These are phyloP conservation scores for Aspergillus fijiensis DNA, from an alignment of 2,329 filamentous ascomycete species.

Conservation along the genomic window DNA sequence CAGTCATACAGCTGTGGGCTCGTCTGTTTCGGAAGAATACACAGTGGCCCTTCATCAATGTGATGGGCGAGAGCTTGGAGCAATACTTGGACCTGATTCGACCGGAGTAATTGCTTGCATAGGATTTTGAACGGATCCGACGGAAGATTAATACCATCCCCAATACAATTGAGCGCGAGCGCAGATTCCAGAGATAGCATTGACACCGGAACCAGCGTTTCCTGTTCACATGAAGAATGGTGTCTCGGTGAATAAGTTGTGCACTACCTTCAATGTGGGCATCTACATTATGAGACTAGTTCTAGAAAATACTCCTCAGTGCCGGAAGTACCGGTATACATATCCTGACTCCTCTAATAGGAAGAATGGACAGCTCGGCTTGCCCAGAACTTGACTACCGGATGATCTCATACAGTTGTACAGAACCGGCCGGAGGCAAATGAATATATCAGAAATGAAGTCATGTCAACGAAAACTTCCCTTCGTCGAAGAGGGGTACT, in stretches of 20 bases:
- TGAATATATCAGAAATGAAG: not conserved
- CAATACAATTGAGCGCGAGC: not conserved
- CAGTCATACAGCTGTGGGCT: conserved; percentile 33
- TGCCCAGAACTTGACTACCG: not conserved
- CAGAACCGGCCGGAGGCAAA: not conserved
- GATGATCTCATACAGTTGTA: not conserved
- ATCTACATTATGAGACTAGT: not conserved
- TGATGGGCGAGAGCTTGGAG: conserved; percentile 32
- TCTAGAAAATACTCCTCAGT: not conserved
- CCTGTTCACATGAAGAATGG: not conserved
- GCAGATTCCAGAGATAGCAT: not conserved
- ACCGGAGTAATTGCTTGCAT: conserved; percentile 6
- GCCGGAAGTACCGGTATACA: not conserved
- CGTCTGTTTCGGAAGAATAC: conserved; percentile 34
- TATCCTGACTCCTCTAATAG: not conserved
- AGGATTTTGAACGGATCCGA: not conserved
- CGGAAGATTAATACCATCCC: not conserved
- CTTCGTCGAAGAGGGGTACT: not conserved
- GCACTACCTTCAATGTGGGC: no score
- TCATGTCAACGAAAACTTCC: not conserved
- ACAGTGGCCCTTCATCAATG: conserved; percentile 37
- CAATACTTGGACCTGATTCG: conserved; percentile 29
- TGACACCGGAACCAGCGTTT: not conserved
- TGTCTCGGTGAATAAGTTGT: no score
- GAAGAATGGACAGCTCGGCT: not conserved